Percentiles rank a stretch among this genome's conserved stretches.
These are phyloP conservation scores for Mycosphaerella arachidis DNA, from an alignment of 2,329 filamentous ascomycete species.

Conservation along the genomic window DNA sequence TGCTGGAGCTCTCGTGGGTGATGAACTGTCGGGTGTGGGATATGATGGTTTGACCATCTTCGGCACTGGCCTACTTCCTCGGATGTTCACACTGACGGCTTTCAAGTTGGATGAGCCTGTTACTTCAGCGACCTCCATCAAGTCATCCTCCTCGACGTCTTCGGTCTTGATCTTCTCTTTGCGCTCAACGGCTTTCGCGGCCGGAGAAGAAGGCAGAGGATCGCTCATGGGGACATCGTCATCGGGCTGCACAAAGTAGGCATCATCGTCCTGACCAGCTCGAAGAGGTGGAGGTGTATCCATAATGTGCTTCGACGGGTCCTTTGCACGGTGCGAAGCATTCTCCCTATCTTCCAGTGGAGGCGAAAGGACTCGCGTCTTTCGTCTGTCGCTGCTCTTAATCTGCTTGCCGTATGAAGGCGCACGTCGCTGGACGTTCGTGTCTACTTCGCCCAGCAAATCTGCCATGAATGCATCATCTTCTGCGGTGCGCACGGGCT, in stretches of 20 bases:
- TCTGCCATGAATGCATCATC: slow-evolving; percentile 83
- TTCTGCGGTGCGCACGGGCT: slow-evolving; percentile 57
- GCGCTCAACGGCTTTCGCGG: slow-evolving; percentile 36
- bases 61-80: slow-evolving; percentile 71
- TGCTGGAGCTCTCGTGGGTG: slow-evolving; percentile 60
- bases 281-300: slow-evolving; percentile 14
- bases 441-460: slow-evolving; percentile 82
- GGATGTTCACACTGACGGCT: slow-evolving; percentile 73
- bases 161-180: slow-evolving; percentile 56
- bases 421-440: slow-evolving; percentile 59
- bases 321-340: slow-evolving; percentile 6
- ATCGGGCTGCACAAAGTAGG: slow-evolving; percentile 52
- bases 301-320: slow-evolving; percentile 13
- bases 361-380: slow-evolving; percentile 75
- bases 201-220: slow-evolving; percentile 73
- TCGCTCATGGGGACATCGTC: slow-evolving; percentile 84
- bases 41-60: slow-evolving; percentile 64
- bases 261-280: slow-evolving; percentile 47
- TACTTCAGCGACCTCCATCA: slow-evolving; percentile 81
- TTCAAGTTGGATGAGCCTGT: slow-evolving; percentile 61
- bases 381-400: slow-evolving; percentile 71
- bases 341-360: slow-evolving; percentile 51
- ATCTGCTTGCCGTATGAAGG: slow-evolving; percentile 57
- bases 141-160: slow-evolving; percentile 68
- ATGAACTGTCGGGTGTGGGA: slow-evolving; percentile 71